Conservation (phyloP, 2,329 filamentous ascomycete species). For the Calycina herbarum region DNA sequence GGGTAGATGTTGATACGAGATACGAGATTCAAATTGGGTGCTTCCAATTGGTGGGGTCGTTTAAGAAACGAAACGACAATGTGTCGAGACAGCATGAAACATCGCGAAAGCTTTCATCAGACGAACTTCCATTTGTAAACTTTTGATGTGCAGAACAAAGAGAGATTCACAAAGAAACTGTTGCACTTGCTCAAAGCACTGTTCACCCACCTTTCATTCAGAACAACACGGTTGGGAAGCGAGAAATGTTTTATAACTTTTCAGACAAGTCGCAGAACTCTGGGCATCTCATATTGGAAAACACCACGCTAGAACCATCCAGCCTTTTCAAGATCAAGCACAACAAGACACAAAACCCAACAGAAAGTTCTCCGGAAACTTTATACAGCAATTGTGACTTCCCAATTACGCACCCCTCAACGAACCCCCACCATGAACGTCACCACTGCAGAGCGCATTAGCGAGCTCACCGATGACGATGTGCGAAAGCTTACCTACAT, state of each 20-base stretch:
- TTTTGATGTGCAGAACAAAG: neutral
- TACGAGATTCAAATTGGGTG: neutral
- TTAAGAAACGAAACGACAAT: neutral
- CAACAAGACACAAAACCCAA: neutral
- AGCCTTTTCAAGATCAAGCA: neutral
- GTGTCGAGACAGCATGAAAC: neutral
- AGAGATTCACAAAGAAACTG: neutral
- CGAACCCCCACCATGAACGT: neutral
- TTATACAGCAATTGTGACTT: neutral
- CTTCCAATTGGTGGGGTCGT: neutral
- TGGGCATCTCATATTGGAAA: neutral
- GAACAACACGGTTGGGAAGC: neutral
- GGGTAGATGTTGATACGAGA: no score
- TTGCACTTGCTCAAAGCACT: neutral
- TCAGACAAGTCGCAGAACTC: neutral
- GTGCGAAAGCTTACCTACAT: constrained; percentile 16
- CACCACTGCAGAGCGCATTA: neutral
- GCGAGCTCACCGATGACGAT: constrained; percentile 4
- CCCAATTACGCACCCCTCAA: neutral
- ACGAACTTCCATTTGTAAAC: neutral
- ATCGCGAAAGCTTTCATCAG: neutral
- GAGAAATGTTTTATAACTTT: neutral
- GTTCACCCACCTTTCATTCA: no score
- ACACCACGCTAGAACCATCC: neutral
- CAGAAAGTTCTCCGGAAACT: neutral